Evolutionary conservation across 129 eudicot species (phyloP).

Genomic region (Lactuca saligna): DNA sequence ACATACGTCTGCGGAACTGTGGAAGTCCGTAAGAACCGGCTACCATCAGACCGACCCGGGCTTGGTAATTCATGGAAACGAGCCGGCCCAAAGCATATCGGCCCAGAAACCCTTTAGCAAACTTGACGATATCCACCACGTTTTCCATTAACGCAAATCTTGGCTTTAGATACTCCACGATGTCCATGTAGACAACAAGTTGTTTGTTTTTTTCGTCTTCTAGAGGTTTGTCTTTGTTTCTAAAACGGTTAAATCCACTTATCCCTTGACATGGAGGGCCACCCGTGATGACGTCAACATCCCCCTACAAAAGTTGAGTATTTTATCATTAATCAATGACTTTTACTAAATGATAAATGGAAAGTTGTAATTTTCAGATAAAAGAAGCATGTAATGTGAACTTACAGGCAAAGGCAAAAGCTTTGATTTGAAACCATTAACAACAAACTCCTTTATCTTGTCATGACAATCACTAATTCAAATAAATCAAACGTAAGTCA

Average conservation of each 20-base stretch:
- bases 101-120: conserved; percentile 65
- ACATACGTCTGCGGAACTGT: conserved; percentile 79
- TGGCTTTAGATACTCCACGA: conserved; percentile 62
- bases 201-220: conserved; percentile 73
- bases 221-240: conserved; percentile 55
- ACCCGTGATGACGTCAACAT: conserved; percentile 79
- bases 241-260: conserved; percentile 82
- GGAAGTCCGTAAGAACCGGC: conserved; percentile 95
- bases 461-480: conserved; percentile 50
- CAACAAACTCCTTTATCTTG: conserved; percentile 61
- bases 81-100: conserved; percentile 76
- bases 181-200: conserved; percentile 66
- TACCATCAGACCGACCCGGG: conserved; percentile 78
- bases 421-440: conserved; percentile 49
- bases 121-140: conserved; percentile 73
- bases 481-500: background rate
- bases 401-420: conserved; percentile 88
- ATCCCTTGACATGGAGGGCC: conserved; percentile 99
- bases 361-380: no score
- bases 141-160: conserved; percentile 78
- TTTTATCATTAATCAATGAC: no score
- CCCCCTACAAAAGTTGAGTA: conserved; percentile 41
- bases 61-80: conserved; percentile 72
- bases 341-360: no score
- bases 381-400: background rate